Base-by-base conservation (phyloP, 2,329 filamentous ascomycete species). In the Colletotrichum agaves region DNA sequence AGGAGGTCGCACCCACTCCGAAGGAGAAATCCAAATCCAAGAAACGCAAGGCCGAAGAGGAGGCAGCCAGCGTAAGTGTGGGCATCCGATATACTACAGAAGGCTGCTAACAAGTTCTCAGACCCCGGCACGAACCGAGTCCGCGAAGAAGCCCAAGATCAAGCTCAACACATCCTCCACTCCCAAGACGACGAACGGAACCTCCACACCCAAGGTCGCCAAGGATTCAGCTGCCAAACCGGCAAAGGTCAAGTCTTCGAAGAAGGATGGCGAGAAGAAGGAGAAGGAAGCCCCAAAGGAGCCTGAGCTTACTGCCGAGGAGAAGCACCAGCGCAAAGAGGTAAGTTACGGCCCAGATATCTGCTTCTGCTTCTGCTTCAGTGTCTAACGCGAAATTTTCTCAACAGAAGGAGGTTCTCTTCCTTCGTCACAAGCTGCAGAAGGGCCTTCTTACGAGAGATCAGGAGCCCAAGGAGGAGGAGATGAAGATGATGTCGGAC, bases 371-470 rank as follows among this genome's bases (percentile, higher is more conserved):
- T 52, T 15, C 17, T 31, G 7, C 15, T 37, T 35, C 41, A 33
- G 12, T 33, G 19, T 58, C 80, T 85, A 74, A 86, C 70, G 58
- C 15, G 4, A 6, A 43, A 23, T 27, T 12, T n/a, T 5, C n/a
- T n/a, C 35, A 61, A 53, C 71, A 92, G 86, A 90, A 89, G 72
- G 90, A 92, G 73, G 93, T 99, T n/a, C 83, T 98, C 35, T 98
- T 97, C 79, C 87, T 98, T 43, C 92, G 96, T 71, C 95, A 99
- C 81, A 93, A 94, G 78, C 89, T 99, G 37, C 96, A 99, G 77
- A 97, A 97, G 78, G 94, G 94, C 0, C 94, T 99, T 74, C 85
- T 99, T 47, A 92, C 92, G 21, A 88, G 92, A 67, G 94, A 97
- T 72, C 88, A 92, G 72, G 87, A 90, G 55, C 94, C 95, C n/a